Evolutionary conservation across 352 stramenopile species (phyloP).

Genomic region (Phytophthora podocarpi): DNA sequence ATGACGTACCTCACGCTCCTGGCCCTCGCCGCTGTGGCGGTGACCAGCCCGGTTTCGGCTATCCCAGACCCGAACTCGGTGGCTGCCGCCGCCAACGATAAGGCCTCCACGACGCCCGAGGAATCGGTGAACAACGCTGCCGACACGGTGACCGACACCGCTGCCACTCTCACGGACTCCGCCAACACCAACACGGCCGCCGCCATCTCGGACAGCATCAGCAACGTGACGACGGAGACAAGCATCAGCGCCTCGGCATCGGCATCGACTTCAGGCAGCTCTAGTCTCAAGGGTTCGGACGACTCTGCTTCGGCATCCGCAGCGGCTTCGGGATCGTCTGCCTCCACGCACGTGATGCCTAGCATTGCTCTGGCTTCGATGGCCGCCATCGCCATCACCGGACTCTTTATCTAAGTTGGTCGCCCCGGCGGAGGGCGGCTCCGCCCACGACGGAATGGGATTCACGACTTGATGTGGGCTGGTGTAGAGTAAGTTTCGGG

Average conservation of each 20-base stretch:
- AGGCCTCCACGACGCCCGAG: constrained; percentile 15
- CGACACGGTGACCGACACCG: constrained; percentile 1
- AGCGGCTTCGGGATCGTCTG: constrained; percentile 28
- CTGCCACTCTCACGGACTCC: constrained; percentile 18
- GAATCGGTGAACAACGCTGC: constrained; percentile 15
- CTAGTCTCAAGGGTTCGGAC: background rate
- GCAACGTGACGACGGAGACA: constrained; percentile 31
- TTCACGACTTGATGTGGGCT: constrained; percentile 23
- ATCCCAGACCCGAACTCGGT: constrained; percentile 32
- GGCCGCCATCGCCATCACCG: constrained; percentile 24
- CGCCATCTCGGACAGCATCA: constrained; percentile 35
- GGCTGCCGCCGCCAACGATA: constrained; percentile 22
- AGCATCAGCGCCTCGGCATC: constrained; percentile 20
- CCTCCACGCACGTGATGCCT: constrained; percentile 15
- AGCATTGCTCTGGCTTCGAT: constrained; percentile 27
- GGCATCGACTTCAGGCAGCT: constrained; percentile 4
- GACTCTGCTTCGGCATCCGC: constrained; percentile 19
- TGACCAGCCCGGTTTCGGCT: constrained; percentile 21
- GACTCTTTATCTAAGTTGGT: constrained; percentile 38
- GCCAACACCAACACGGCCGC: constrained; percentile 19
- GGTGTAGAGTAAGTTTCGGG: constrained; percentile 28
- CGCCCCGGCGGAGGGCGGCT: constrained; percentile 1
- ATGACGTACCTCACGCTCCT: constrained; percentile 30
- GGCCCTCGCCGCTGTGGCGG: constrained; percentile 27
- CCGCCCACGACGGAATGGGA: constrained; percentile 34